These are phyloP conservation scores for Candida gorgasii DNA, from an alignment of 805 yeast genomes.

Conservation along the genomic window DNA sequence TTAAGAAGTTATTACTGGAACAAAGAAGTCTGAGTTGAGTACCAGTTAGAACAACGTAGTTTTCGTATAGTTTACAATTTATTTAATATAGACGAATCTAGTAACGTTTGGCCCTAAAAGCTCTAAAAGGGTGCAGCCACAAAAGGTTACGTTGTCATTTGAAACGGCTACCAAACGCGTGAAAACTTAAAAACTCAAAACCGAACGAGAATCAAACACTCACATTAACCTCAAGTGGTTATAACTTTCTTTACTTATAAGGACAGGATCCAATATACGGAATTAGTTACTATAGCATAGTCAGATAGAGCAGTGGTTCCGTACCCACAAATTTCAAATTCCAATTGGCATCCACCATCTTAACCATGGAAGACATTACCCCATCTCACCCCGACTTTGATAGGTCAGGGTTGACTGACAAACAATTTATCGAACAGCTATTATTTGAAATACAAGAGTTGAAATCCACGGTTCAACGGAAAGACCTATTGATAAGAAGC, in stretches of 20 bases:
- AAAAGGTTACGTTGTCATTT: not conserved
- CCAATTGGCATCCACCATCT: not conserved
- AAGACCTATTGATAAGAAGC: slow-evolving; percentile 17
- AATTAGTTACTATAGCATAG: not conserved
- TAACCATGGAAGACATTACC: slow-evolving; percentile 16
- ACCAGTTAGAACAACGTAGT: not conserved
- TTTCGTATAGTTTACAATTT: too few relatives aligned
- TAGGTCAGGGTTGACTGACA: slow-evolving; percentile 26
- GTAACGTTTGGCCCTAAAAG: too few relatives aligned
- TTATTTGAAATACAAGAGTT: slow-evolving; percentile 38
- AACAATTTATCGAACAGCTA: slow-evolving; percentile 35
- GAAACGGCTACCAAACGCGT: slow-evolving; percentile 1
- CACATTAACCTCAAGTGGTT: not conserved
- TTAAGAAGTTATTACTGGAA: slow-evolving; percentile 23
- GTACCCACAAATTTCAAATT: too few relatives aligned
- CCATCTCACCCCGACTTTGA: slow-evolving; percentile 42
- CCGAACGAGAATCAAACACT: not conserved
- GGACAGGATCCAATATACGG: slow-evolving; percentile 4
- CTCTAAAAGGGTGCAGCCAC: too few relatives aligned
- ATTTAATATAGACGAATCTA: too few relatives aligned
- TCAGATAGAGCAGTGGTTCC: too few relatives aligned
- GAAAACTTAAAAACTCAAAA: too few relatives aligned
- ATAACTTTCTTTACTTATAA: not conserved
- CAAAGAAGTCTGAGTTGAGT: slow-evolving; percentile 4
- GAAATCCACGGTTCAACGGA: slow-evolving; percentile 19